These are phyloP conservation scores for Aureobasidium sp. DNA, from an alignment of 2,329 filamentous ascomycete species.

Conservation along the genomic window DNA sequence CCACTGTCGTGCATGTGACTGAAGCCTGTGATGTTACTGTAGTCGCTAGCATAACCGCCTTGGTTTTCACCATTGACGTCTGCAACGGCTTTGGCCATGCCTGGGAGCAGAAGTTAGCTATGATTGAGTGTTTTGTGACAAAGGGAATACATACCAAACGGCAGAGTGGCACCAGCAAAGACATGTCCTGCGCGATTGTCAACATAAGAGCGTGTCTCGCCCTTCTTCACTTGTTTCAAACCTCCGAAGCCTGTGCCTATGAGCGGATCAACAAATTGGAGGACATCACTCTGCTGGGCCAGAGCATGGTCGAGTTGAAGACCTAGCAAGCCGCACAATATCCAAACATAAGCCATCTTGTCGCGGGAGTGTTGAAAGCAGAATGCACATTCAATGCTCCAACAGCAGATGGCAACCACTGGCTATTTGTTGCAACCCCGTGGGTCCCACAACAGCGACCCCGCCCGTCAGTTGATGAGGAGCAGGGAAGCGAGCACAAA, in stretches of 20 bases:
- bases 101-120: slow-evolving; percentile 5
- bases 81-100: slow-evolving; percentile 40
- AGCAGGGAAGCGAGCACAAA: not conserved
- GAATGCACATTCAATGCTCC: too few relatives aligned
- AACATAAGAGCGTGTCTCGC: slow-evolving; percentile 9
- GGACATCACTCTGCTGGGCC: slow-evolving; percentile 17
- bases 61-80: slow-evolving; percentile 45
- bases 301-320: not conserved
- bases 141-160: slow-evolving; percentile 26
- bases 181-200: slow-evolving; percentile 30
- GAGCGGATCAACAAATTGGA: slow-evolving; percentile 34
- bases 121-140: not conserved
- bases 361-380: not conserved
- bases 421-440: not conserved
- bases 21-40: slow-evolving; percentile 35
- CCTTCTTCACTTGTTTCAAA: slow-evolving; percentile 16
- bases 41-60: slow-evolving; percentile 46
- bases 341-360: not conserved
- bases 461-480: slow-evolving; percentile 5
- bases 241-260: slow-evolving; percentile 36
- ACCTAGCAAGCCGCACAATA: not conserved
- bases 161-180: slow-evolving; percentile 38
- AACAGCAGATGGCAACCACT: not conserved
- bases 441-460: not conserved
- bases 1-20: slow-evolving; percentile 44